Evolutionary conservation across 371 early-diverging fungal genomes (phyloP).

Genomic region (Mortierella sp.): DNA sequence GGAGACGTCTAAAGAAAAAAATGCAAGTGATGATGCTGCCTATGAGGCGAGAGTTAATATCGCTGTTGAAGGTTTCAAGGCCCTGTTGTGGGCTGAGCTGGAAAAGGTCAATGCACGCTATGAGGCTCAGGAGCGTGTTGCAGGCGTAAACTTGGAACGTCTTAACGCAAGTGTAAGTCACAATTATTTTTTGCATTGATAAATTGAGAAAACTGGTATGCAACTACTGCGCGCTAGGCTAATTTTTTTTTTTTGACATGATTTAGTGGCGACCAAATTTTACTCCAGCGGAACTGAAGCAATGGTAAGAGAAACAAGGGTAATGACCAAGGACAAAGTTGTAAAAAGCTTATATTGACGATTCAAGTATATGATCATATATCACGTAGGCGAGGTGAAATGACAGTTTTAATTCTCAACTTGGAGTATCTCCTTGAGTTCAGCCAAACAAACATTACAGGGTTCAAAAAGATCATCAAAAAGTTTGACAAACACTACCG

Average conservation of each 20-base stretch:
- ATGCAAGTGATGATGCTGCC: conserved; percentile 6
- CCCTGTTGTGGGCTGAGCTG: conserved; percentile 58
- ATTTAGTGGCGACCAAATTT: conserved; percentile 62
- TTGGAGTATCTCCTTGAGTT: conserved; percentile 70
- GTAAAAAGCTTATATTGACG: no score
- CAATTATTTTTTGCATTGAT: not conserved
- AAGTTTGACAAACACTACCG: conserved; percentile 68
- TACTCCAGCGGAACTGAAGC: conserved; percentile 54
- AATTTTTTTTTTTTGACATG: not conserved
- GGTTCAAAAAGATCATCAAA: conserved; percentile 73
- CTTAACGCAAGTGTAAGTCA: conserved; percentile 56
- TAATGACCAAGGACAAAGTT: not conserved
- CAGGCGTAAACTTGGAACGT: conserved; percentile 44
- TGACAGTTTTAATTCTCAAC: conserved; percentile 61
- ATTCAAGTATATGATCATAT: no score
- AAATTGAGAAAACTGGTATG: no score
- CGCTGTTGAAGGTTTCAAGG: conserved; percentile 54
- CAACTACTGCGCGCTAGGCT: no score
- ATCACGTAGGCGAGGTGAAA: conserved; percentile 53
- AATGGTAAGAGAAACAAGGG: conserved; percentile 56
- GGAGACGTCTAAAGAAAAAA: conserved; percentile 3
- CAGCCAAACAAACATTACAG: conserved; percentile 68
- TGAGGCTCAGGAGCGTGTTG: conserved; percentile 59
- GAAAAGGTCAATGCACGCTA: conserved; percentile 69
- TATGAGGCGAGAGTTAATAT: conserved; percentile 25